Evolutionary conservation across 2,329 filamentous ascomycete genomes (phyloP).

Genomic region (Aspergillus brasiliensis): DNA sequence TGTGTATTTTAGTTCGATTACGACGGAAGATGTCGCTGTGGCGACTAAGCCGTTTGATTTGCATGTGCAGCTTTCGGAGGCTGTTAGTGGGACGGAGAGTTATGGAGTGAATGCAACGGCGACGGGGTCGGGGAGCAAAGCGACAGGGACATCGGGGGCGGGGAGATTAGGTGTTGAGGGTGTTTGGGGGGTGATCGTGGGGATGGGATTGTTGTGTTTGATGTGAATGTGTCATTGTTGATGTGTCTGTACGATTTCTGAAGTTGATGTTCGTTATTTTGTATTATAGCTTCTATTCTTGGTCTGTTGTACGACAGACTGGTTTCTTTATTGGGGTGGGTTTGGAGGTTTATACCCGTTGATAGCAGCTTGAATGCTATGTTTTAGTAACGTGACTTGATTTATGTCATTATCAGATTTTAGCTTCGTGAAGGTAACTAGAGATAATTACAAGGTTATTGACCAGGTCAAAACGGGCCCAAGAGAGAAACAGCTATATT

Average conservation of each 20-base stretch:
- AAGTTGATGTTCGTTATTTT: neutral
- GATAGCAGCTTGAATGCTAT: too few species aligned
- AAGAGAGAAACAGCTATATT: too few species aligned
- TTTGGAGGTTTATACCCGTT: neutral
- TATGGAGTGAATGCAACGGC: neutral
- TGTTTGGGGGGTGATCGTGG: neutral
- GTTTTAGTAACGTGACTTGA: too few species aligned
- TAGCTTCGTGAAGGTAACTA: too few species aligned
- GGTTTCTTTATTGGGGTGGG: neutral
- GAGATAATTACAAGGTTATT: too few species aligned
- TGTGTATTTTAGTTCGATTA: slow-evolving; percentile 2
- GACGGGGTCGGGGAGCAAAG: neutral
- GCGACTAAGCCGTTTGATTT: neutral
- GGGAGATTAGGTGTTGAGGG: neutral
- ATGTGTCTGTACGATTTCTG: neutral
- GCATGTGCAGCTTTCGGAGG: neutral
- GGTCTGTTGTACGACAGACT: neutral
- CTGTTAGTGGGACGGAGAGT: neutral
- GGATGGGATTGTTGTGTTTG: neutral
- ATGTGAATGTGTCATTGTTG: neutral
- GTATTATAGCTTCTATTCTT: neutral
- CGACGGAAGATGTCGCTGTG: neutral
- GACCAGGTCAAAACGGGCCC: too few species aligned
- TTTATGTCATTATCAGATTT: too few species aligned
- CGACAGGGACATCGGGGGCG: neutral